phyloP scores from a whole-genome alignment of 1,284 basidiomycete genomes.

The Neolentinus lepideus region DNA sequence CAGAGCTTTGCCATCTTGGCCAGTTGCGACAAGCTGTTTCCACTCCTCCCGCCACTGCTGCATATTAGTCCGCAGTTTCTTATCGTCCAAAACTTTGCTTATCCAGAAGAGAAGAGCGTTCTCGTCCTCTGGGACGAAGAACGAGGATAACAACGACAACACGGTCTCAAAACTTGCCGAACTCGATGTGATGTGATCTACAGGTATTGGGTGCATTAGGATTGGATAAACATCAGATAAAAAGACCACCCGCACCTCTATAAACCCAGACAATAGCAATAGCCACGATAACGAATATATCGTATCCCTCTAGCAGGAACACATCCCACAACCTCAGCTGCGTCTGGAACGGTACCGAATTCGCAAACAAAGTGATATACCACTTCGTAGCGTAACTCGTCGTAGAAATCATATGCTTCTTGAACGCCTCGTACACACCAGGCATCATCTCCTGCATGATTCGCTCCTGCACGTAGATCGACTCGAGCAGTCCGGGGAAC shows the following conservation, averaged over 20 bases:
- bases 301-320: slow-evolving; percentile 85
- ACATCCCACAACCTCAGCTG: slow-evolving; percentile 95
- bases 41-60: slow-evolving; percentile 66
- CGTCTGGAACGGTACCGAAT: slow-evolving; percentile 93
- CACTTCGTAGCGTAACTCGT: slow-evolving; percentile 97
- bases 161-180: slow-evolving; percentile 89
- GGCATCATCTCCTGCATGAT: slow-evolving; percentile 85
- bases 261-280: slow-evolving; percentile 89
- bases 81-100: slow-evolving; percentile 61
- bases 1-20: slow-evolving; percentile 57
- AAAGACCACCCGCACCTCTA: slow-evolving; percentile 45
- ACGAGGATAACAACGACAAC: slow-evolving; percentile 81
- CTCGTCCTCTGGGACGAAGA: slow-evolving; percentile 88
- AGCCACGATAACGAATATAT: slow-evolving; percentile 81
- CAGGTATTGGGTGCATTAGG: slow-evolving; percentile 1
- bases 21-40: slow-evolving; percentile 57
- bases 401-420: slow-evolving; percentile 83
- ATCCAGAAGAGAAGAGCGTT: slow-evolving; percentile 79
- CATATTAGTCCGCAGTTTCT: slow-evolving; percentile 67
- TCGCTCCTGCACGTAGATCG: slow-evolving; percentile 90
- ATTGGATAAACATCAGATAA: slow-evolving; percentile 4
- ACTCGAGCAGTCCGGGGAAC: slow-evolving; percentile 92
- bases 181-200: slow-evolving; percentile 71
- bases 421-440: slow-evolving; percentile 78
- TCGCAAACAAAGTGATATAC: slow-evolving; percentile 97